A percentile compares a stretch with the other conserved stretches of the same genome.
phyloP scores from a whole-genome alignment of 306 rosid species.

The Astragalus membranaceus region DNA sequence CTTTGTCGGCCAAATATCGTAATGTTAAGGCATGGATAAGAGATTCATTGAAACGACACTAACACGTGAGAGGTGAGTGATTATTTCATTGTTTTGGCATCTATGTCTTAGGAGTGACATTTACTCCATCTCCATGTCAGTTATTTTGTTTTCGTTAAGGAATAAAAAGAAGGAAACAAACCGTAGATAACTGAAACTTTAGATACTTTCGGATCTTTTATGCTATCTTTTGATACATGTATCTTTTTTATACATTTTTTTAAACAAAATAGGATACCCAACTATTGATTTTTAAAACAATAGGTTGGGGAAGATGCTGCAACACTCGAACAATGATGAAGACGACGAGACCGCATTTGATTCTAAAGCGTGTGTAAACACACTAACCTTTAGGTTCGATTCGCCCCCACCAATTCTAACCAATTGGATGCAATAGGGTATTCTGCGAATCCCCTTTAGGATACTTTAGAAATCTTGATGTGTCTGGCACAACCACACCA shows the following conservation, averaged over 20 bases:
- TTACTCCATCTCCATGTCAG: slow-evolving; percentile 22
- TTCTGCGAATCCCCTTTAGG: too few relatives aligned
- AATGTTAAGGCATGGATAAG: slow-evolving; percentile 20
- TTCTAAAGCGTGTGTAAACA: too few relatives aligned
- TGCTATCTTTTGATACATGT: not conserved
- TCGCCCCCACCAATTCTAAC: too few relatives aligned
- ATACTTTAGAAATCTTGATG: too few relatives aligned
- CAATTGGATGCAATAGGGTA: too few relatives aligned
- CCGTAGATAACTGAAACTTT: not conserved
- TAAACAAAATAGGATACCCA: too few relatives aligned
- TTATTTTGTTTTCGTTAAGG: slow-evolving; percentile 5
- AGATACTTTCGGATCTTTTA: not conserved
- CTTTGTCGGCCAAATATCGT: slow-evolving; percentile 27
- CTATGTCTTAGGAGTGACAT: slow-evolving; percentile 31
- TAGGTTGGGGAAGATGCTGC: too few relatives aligned
- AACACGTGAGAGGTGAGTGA: slow-evolving; percentile 38
- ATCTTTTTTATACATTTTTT: not conserved
- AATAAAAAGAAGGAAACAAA: not conserved
- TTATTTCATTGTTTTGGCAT: slow-evolving; percentile 20
- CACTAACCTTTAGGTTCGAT: too few relatives aligned
- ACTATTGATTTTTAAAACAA: too few relatives aligned
- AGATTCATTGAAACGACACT: slow-evolving; percentile 23
- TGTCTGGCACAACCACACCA: too few relatives aligned
- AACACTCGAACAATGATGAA: too few relatives aligned
- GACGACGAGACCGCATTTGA: too few relatives aligned